Evolutionary conservation across 2,329 filamentous ascomycete genomes (phyloP).

Genomic region (Coniochaeta sp.): DNA sequence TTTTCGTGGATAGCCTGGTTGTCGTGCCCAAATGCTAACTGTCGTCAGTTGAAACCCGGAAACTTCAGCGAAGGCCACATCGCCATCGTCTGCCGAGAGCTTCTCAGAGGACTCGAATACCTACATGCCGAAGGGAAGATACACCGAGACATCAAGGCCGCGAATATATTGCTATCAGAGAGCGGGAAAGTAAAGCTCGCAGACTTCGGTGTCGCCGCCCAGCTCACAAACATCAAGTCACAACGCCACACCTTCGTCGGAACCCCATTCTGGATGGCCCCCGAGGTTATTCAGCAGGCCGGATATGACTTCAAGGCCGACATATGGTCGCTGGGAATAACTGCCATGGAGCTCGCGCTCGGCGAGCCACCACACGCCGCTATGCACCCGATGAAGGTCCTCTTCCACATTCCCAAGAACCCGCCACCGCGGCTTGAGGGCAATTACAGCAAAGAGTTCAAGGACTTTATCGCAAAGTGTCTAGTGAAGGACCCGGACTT

Average conservation of each 20-base stretch:
- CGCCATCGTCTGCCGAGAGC: slow-evolving; percentile 86
- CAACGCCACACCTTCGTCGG: slow-evolving; percentile 97
- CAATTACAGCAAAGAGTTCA: slow-evolving; percentile 82
- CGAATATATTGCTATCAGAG: slow-evolving; percentile 89
- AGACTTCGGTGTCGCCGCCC: slow-evolving; percentile 94
- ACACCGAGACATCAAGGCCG: slow-evolving; percentile 93
- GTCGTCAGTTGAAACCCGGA: slow-evolving; percentile 74
- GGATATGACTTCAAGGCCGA: slow-evolving; percentile 82
- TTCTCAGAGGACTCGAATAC: slow-evolving; percentile 86
- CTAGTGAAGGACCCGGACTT: slow-evolving; percentile 86
- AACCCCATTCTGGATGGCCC: slow-evolving; percentile 96
- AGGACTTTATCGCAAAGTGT: slow-evolving; percentile 86
- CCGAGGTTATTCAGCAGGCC: slow-evolving; percentile 86
- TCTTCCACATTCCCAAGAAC: slow-evolving; percentile 87
- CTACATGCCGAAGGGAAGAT: slow-evolving; percentile 92
- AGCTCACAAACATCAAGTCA: slow-evolving; percentile 95
- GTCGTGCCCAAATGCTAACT: slow-evolving; percentile 14
- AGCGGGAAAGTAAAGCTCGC: slow-evolving; percentile 89
- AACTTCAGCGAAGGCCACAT: slow-evolving; percentile 85
- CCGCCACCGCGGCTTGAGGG: slow-evolving; percentile 78
- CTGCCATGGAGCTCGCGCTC: slow-evolving; percentile 80
- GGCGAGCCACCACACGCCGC: slow-evolving; percentile 83
- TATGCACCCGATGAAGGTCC: slow-evolving; percentile 87
- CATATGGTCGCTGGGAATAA: slow-evolving; percentile 89
- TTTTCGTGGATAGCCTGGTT: neutral